phyloP scores from a whole-genome alignment of 805 yeast species.

The Candida caryicola region DNA sequence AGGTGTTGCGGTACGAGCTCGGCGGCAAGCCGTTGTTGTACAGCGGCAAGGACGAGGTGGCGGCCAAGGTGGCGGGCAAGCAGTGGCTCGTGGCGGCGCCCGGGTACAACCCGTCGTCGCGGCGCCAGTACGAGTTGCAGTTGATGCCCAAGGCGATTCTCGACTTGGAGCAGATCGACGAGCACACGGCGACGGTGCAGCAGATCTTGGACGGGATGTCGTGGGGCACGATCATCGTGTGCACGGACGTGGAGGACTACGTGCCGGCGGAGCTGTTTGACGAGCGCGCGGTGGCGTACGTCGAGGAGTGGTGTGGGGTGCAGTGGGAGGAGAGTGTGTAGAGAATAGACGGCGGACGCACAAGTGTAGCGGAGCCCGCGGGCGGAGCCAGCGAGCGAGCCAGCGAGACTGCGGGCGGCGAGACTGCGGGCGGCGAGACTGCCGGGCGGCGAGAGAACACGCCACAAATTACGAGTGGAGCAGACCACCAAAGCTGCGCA shows the following conservation, averaged over 20 bases:
- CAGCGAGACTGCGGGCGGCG: too few species aligned
- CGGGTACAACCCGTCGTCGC: conserved; percentile 56
- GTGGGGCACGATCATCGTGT: conserved; percentile 92
- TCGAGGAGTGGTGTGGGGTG: conserved; percentile 77
- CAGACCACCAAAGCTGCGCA: too few species aligned
- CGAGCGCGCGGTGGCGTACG: conserved; percentile 68
- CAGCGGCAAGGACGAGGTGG: conserved; percentile 56
- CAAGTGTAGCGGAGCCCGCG: too few species aligned
- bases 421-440: too few species aligned
- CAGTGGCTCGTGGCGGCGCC: conserved; percentile 52
- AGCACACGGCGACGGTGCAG: conserved; percentile 14
- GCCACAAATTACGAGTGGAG: too few species aligned
- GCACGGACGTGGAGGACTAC: conserved; percentile 69
- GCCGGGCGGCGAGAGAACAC: too few species aligned
- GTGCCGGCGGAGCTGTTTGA: conserved; percentile 50
- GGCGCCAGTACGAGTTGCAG: conserved; percentile 77
- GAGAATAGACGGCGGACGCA: too few species aligned
- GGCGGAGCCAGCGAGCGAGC: too few species aligned
- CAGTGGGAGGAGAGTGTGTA: conserved; percentile 67
- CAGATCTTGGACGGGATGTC: conserved; percentile 79
- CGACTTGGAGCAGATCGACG: conserved; percentile 61
- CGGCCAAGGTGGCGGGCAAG: conserved; percentile 37
- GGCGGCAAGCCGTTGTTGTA: conserved; percentile 78
- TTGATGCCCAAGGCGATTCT: conserved; percentile 91
- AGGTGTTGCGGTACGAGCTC: conserved; percentile 80